Evolutionary conservation across 345 rosid genomes (phyloP).

Genomic region (Eucalyptus caleyi): DNA sequence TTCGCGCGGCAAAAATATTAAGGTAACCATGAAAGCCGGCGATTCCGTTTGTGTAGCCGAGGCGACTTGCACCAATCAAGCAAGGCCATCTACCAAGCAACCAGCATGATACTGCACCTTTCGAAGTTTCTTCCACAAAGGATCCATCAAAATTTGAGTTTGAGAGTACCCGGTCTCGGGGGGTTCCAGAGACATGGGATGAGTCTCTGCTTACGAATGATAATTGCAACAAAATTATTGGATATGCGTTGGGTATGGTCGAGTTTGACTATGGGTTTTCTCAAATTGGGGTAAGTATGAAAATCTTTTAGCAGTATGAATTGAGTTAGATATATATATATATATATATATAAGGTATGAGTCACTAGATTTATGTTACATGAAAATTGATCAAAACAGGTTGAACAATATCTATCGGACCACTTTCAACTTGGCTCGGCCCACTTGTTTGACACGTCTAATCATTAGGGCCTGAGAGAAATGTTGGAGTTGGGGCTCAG

Average conservation of each 20-base stretch:
- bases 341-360: fast-evolving
- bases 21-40: background rate
- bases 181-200: background rate
- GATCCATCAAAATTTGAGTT: background rate
- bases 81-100: background rate
- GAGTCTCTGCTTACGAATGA: background rate
- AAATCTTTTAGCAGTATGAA: fast-evolving
- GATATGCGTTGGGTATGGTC: too few relatives aligned
- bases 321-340: background rate
- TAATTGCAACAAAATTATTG: background rate
- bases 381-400: fast-evolving
- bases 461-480: background rate
- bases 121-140: background rate
- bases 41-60: background rate
- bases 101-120: background rate
- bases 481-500: background rate
- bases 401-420: fast-evolving
- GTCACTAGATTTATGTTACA: too few relatives aligned
- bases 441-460: background rate
- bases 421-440: fast-evolving
- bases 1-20: background rate
- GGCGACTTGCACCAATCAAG: background rate
- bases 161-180: background rate
- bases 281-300: fast-evolving
- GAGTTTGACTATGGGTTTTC: background rate